A percentile compares a stretch with the other conserved stretches of the same genome.
These are phyloP conservation scores for Oidiodendron maius DNA, from an alignment of 495 filamentous ascomycete genomes.

Conservation along the genomic window DNA sequence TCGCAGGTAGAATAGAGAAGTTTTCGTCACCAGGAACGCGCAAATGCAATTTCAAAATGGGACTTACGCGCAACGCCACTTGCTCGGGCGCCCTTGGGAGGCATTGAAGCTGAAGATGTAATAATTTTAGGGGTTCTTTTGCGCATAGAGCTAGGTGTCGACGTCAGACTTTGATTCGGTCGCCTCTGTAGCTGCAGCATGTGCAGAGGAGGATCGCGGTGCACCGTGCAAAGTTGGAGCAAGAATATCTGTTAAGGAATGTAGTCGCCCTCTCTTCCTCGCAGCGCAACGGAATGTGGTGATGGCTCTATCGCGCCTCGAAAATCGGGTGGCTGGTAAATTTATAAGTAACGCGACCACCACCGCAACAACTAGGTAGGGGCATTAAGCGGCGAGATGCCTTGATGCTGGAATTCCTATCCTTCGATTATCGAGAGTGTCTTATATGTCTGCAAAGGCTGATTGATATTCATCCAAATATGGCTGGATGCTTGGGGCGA, in stretches of 20 bases:
- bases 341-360: too few species aligned
- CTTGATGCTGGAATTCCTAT: too few species aligned
- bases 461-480: too few species aligned
- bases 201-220: slow-evolving; percentile 3
- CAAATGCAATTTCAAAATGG: neutral
- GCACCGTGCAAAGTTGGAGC: neutral
- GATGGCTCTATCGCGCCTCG: neutral
- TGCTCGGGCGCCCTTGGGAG: slow-evolving; percentile 1
- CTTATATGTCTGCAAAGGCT: too few species aligned
- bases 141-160: slow-evolving; percentile 13
- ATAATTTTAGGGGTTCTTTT: slow-evolving; percentile 4
- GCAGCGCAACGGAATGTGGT: slow-evolving; percentile 1
- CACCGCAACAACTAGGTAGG: too few species aligned
- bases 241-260: neutral
- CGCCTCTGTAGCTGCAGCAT: slow-evolving; percentile 12
- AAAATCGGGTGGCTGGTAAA: too few species aligned
- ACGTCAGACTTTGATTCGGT: neutral
- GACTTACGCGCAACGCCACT: slow-evolving; percentile 15
- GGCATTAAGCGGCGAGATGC: too few species aligned
- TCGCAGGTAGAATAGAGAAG: too few species aligned
- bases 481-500: too few species aligned
- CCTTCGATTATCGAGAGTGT: too few species aligned
- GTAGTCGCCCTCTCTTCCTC: neutral
- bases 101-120: neutral
- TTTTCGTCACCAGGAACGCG: too few species aligned